These are phyloP conservation scores for Danielia oregonensis DNA, from an alignment of 805 yeast species.

Conservation along the genomic window DNA sequence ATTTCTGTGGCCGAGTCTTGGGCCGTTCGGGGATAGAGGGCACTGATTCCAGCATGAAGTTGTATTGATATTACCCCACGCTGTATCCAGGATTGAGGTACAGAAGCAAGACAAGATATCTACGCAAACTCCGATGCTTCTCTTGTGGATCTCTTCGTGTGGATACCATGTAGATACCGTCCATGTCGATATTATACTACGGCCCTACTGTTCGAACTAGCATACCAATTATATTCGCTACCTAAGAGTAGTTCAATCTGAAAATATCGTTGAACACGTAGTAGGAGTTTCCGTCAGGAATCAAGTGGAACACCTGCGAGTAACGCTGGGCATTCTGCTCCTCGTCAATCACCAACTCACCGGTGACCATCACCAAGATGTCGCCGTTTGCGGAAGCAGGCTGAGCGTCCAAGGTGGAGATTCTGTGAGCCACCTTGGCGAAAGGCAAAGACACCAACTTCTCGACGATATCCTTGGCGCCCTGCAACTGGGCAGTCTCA, in stretches of 20 bases:
- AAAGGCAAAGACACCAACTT: conserved; percentile 86
- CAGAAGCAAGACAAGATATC: too few species aligned
- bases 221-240: too few species aligned
- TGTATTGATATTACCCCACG: too few species aligned
- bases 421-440: conserved; percentile 88
- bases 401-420: conserved; percentile 95
- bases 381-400: conserved; percentile 93
- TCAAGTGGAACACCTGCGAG: conserved; percentile 95
- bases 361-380: conserved; percentile 96
- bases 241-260: conserved; percentile 82
- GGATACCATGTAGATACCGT: too few species aligned
- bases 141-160: too few species aligned
- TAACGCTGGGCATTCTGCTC: conserved; percentile 95
- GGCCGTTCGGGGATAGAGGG: conserved; percentile 1
- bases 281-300: conserved; percentile 88
- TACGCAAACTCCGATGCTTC: too few species aligned
- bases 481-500: conserved; percentile 92
- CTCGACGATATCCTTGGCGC: conserved; percentile 89
- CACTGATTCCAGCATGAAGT: neutral
- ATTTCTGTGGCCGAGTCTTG: neutral
- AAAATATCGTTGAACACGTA: conserved; percentile 95
- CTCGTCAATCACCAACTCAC: conserved; percentile 88
- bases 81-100: too few species aligned
- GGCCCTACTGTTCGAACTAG: too few species aligned
- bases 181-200: too few species aligned